These are phyloP conservation scores for Rosa hybrid DNA, from an alignment of 331 rosid genomes.

Conservation along the genomic window DNA sequence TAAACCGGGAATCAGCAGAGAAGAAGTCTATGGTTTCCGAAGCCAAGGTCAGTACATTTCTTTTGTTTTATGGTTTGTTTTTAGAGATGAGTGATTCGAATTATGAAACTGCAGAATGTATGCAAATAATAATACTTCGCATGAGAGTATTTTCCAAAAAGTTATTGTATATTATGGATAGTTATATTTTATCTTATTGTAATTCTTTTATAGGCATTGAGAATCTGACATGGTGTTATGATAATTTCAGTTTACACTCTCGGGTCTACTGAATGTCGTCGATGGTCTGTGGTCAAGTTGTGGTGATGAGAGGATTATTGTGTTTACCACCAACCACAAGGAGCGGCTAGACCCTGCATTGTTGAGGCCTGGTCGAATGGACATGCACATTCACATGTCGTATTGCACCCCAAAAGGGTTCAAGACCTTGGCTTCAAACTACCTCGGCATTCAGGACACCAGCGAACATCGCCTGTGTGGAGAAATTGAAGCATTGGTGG, in stretches of 20 bases:
- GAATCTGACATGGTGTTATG: background rate
- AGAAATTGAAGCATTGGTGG: constrained; percentile 30
- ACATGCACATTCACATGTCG: constrained; percentile 54
- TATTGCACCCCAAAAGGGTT: constrained; percentile 40
- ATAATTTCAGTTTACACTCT: constrained; percentile 30
- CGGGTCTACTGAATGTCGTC: constrained; percentile 48
- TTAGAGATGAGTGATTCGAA: background rate
- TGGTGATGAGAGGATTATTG: constrained; percentile 55
- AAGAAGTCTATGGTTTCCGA: background rate
- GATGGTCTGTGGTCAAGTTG: constrained; percentile 65
- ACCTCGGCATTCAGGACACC: constrained; percentile 24
- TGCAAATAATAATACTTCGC: too few relatives aligned
- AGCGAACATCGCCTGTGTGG: constrained; percentile 15
- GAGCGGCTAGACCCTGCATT: constrained; percentile 53
- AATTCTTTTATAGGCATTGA: background rate
- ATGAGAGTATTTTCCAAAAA: background rate
- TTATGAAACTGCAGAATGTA: too few relatives aligned
- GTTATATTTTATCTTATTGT: background rate
- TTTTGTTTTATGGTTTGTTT: background rate
- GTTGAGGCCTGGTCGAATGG: constrained; percentile 56
- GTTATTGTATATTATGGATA: background rate
- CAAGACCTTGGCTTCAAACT: constrained; percentile 42
- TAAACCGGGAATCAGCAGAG: background rate
- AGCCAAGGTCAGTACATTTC: background rate
- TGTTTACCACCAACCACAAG: constrained; percentile 59